phyloP scores from a whole-genome alignment of 257 asterid genomes.

The Schizonepeta tenuifolia region DNA sequence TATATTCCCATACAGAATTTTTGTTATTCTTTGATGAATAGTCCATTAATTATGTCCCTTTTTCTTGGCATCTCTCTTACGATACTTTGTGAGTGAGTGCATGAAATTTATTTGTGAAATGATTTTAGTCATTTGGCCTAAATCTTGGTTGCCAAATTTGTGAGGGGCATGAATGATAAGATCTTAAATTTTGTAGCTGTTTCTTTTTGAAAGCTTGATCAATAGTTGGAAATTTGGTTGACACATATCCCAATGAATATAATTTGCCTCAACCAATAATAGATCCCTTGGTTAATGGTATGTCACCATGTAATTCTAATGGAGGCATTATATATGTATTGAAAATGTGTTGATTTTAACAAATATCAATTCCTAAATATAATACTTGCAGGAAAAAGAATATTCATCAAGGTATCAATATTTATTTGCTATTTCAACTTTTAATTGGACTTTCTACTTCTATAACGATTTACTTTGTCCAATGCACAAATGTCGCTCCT shows the following conservation, averaged over 20 bases:
- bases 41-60: background rate
- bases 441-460: conserved; percentile 2
- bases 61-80: background rate
- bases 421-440: background rate
- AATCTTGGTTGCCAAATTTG: background rate
- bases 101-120: background rate
- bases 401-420: background rate
- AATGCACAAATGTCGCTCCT: background rate
- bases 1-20: background rate
- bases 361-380: background rate
- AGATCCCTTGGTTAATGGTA: background rate
- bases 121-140: background rate
- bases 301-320: background rate
- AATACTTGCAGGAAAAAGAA: background rate
- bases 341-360: background rate
- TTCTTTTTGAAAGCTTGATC: background rate
- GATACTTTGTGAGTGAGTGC: background rate
- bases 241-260: background rate
- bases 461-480: background rate
- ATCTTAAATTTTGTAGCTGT: background rate
- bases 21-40: background rate
- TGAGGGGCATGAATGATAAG: background rate
- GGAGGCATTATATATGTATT: background rate
- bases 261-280: conserved; percentile 3
- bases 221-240: background rate